Conservation (phyloP, 805 yeast genomes). For the Kurtzmaniella fragi region DNA sequence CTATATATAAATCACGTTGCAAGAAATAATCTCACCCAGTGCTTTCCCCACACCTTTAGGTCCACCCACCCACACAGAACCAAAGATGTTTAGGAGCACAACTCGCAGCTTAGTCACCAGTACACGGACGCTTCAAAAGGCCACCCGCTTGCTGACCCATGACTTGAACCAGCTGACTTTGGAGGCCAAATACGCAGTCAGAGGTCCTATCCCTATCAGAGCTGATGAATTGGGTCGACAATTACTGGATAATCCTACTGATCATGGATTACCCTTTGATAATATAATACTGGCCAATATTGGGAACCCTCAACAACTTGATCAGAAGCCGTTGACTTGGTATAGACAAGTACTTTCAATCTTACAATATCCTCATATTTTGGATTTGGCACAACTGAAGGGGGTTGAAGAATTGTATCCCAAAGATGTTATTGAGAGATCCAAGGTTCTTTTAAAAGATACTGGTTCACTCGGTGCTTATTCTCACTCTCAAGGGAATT, state of each 20-base stretch:
- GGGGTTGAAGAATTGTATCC: constrained; percentile 39
- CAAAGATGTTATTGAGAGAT: constrained; percentile 69
- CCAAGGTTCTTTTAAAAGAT: constrained; percentile 51
- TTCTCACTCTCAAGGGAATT: constrained; percentile 88
- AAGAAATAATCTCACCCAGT: too few relatives aligned
- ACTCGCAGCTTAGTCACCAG: too few relatives aligned
- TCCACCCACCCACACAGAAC: too few relatives aligned
- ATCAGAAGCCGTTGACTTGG: constrained; percentile 92
- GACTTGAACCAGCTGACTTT: constrained; percentile 73
- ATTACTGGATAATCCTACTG: constrained; percentile 42
- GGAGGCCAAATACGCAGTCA: constrained; percentile 90
- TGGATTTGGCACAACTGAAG: constrained; percentile 28
- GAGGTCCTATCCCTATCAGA: constrained; percentile 89
- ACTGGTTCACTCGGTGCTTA: constrained; percentile 92
- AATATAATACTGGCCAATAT: constrained; percentile 85
- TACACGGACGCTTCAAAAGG: too few relatives aligned
- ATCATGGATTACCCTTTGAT: constrained; percentile 67
- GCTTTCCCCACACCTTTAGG: too few relatives aligned
- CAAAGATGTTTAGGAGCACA: too few relatives aligned
- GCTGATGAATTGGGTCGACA: constrained; percentile 77
- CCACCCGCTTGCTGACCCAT: constrained; percentile 8
- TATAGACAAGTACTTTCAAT: constrained; percentile 86
- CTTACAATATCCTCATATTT: constrained; percentile 75
- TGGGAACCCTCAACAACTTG: constrained; percentile 97
- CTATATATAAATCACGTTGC: too few relatives aligned